Base-by-base conservation (phyloP, 2,329 filamentous ascomycete species). In the Penicillium sp. region DNA sequence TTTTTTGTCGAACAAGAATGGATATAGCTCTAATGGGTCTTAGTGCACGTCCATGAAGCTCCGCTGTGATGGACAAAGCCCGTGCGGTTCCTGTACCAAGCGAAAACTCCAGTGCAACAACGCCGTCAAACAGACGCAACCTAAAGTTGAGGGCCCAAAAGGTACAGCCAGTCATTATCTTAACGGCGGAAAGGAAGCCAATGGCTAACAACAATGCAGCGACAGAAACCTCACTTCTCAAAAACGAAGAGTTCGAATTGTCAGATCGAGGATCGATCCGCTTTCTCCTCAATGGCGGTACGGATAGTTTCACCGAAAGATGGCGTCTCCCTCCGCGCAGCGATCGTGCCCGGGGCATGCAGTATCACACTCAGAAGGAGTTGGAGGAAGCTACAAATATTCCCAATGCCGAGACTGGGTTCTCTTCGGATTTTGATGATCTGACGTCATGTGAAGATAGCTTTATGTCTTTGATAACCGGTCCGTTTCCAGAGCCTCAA, bases 11-110 rank as follows among this genome's bases (percentile, higher is more conserved):
- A 26, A 24, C 47, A 30, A 45, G 26, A 49, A 40, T 23, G 12
- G 7, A 18, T 9, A 5, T 18, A 23, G n/a, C 35, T 24, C 53
- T 52, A 28, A 56, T 40, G 21, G 5, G 46, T 48, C 47, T 40
- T 58, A 78, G 76, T 78, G 76, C 60, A 78, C 74, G 16, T 67
- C 72, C 21, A 77, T 77, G 71, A 78, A 78, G 58, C 68, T 78
- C 18, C 76, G 76, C 12, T 78, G 76, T 60, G 76, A 78, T 60
- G 76, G 76, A 9, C 62, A 65, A 30, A 73, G 64, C 53, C 76
- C 76, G 16, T 78, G 76, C 57, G 68, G 71, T 35, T 75, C 75
- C 5, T 78, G 76, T 59, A 65, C 68, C 57, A 76, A 77, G 60
- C 71, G 75, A 61, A 70, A 70, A 40, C 63, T 77, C 14, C 64